Percentiles rank a stretch among this genome's conserved stretches.
Conservation (phyloP, 1,284 basidiomycete genomes). For the Sanghuangporus baumii region DNA sequence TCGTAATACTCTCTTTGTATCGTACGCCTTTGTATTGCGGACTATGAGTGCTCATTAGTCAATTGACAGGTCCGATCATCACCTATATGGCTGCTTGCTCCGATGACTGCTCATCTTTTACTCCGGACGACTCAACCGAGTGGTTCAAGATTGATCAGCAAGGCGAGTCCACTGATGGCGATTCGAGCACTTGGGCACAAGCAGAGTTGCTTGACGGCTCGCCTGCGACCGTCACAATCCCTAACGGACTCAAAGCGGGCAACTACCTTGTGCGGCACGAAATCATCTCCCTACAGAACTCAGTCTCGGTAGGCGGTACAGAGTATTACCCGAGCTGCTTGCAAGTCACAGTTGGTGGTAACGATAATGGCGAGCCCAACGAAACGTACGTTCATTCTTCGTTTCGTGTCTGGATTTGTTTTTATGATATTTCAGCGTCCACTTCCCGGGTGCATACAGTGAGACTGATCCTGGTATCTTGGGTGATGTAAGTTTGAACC, state of each 20-base stretch:
- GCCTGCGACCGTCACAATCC: constrained; percentile 43
- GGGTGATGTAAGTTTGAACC: constrained; percentile 4
- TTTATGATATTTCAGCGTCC: constrained; percentile 28
- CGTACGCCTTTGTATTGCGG: neutral
- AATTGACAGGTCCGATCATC: constrained; percentile 51
- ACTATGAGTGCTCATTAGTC: neutral
- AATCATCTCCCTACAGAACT: constrained; percentile 66
- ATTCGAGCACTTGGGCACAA: constrained; percentile 35
- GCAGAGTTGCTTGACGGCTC: constrained; percentile 26
- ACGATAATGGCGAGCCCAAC: constrained; percentile 38
- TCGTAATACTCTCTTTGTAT: neutral
- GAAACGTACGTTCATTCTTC: constrained; percentile 29
- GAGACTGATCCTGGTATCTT: constrained; percentile 57
- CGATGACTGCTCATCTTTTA: constrained; percentile 24
- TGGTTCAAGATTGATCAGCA: constrained; percentile 66
- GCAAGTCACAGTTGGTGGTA: constrained; percentile 53
- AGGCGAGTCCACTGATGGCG: constrained; percentile 28
- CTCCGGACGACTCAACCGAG: constrained; percentile 32
- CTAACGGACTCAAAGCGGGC: constrained; percentile 48
- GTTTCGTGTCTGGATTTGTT: neutral
- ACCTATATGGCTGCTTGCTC: constrained; percentile 66
- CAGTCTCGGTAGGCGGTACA: constrained; percentile 42
- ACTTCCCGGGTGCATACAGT: constrained; percentile 59
- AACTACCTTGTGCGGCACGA: constrained; percentile 69
- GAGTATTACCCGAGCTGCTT: constrained; percentile 70